Base-by-base conservation (phyloP, 208 protist genomes). In the Balamuthia mandrillaris region DNA sequence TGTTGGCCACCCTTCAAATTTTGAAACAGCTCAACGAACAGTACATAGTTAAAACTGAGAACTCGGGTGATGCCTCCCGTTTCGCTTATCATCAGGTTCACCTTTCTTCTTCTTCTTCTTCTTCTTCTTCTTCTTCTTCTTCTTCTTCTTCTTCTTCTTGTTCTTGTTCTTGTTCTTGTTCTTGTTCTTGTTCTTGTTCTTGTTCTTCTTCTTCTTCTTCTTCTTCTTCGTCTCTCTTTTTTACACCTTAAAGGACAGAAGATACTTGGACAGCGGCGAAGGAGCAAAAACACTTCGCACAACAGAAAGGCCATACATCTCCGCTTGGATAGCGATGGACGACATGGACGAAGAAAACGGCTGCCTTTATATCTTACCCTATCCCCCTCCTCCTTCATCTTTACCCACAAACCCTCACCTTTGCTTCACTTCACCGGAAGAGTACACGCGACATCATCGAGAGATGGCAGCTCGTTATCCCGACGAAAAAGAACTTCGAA, bases 261-360 rank as follows among this genome's bases (percentile, higher is more conserved):
- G 68, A 24, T 84, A 84, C n/a, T 41, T 84, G 12, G 42, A 84
- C 18, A 14, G 41, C 47, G 16, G 63, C 5, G 29, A 66, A 18
- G 42, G 56, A 10, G 77, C 63, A 21, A 12, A 84, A 14, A 35
- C 68, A 14, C 77, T 39, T n/a, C n/a, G n/a, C n/a, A n/a, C n/a
- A n/a, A n/a, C n/a, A n/a, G n/a, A n/a, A n/a, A n/a, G n/a, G 0
- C 77, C 77, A 10, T 84, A 84, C 33, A n/a, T 84, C 27, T 84
- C 77, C 35, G 77, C 68, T n/a, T 84, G 77, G 77, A 70, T 51
- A 24, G 77, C 77, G 37, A 51, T 84, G 9, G 77, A 84, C 44
- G 77, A 84, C 16, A 70, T 84, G 77, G 68, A 33, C 52, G 77
- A 84, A 35, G 77, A 84, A 29, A 84, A 84, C 18, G 77, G 77